Evolutionary conservation across 108 stramenopile species (phyloP), one percentile per base, ranked within the genome.

Genomic region (Schizochytrium sp.): DNA sequence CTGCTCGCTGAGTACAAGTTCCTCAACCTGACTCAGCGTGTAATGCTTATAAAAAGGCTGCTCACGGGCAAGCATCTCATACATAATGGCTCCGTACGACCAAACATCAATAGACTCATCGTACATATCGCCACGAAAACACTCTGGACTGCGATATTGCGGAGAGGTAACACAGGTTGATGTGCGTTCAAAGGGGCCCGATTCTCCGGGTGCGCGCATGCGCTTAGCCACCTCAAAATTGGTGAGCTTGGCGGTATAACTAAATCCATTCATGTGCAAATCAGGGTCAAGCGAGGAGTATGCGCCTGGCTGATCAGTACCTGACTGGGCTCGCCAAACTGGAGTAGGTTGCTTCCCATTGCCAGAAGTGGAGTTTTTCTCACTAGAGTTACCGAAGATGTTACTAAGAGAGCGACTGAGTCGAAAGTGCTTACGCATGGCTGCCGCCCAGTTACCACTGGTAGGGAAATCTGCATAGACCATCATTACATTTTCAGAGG

Each of bases 191-290:
- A 69, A 69, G 64, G 12, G 10, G 12, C 64, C 64, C 1, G 64
- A 28, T 1, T 15, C 15, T 38, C 64, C 15, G 28, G 64, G 64
- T 10, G 5, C 53, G 8, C 53, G 47, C 53, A 83, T 38, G 10
- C 53, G 76, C 76, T 83, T 83, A n/a, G 76, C 76, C 2, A 83
- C 76, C 76, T 83, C 76, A 53, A 83, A 83, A 28, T 83, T 83
- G 49, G 76, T n/a, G 10, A 83, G 47, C 28, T 83, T 83, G 45
- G 76, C 76, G 3, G 76, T 47, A 38, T 2, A 69, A 28, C 7
- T 69, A 15, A 69, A 69, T 38, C 64, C 64, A 15, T 12, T 7
- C 19, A 69, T 44, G 28, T 69, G 64, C 12, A 83, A 7, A 8
- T 47, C 53, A 10, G 76, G 76, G 76, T 55, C 76, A 38, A 83